Conservation (phyloP, 140 eudicot species). For the Stevia rebaudiana region DNA sequence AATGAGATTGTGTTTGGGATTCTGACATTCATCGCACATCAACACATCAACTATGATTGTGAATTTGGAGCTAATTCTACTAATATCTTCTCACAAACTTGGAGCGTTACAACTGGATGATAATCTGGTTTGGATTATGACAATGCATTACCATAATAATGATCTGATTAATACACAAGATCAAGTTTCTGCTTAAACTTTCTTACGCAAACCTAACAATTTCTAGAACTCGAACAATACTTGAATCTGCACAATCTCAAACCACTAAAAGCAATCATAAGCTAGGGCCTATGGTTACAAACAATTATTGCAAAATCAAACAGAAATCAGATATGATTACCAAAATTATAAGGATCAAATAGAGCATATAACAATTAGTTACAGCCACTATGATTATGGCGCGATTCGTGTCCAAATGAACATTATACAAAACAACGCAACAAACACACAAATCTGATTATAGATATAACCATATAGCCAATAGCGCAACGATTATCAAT, state of each 20-base stretch:
- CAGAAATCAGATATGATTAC: background rate
- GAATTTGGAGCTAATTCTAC: background rate
- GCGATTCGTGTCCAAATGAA: conserved; percentile 12
- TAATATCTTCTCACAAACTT: background rate
- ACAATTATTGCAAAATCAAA: background rate
- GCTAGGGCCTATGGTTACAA: conserved; percentile 4
- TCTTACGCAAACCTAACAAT: background rate
- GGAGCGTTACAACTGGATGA: background rate
- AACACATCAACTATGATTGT: background rate
- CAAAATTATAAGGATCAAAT: background rate
- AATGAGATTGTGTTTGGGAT: background rate
- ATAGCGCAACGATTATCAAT: background rate
- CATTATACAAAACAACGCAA: background rate
- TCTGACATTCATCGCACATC: background rate
- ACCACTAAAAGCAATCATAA: background rate
- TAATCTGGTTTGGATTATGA: background rate
- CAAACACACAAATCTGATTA: background rate
- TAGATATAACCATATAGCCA: background rate
- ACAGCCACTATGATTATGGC: background rate
- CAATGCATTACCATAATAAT: background rate
- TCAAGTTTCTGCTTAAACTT: background rate
- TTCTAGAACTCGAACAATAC: background rate
- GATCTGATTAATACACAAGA: background rate
- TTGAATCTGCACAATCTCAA: background rate
- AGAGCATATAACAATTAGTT: background rate